These are phyloP conservation scores for Picocystis salinarum DNA, from an alignment of 139 green algal species.

Conservation along the genomic window DNA sequence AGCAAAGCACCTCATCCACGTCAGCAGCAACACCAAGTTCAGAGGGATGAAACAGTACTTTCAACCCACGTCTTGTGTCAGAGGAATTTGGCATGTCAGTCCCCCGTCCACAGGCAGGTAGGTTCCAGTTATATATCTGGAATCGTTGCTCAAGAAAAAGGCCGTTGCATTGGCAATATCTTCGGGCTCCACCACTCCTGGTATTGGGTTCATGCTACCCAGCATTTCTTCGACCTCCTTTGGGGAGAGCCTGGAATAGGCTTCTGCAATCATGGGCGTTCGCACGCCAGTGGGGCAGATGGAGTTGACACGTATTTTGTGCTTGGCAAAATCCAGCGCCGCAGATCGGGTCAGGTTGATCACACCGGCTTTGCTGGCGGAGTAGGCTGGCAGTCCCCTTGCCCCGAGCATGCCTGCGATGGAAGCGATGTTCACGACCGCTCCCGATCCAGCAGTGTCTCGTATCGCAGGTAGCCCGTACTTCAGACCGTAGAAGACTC, in stretches of 20 bases:
- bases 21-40: no score
- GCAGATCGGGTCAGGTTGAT: conserved; percentile 12
- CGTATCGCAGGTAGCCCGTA: conserved; percentile 11
- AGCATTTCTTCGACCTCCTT: conserved; percentile 7
- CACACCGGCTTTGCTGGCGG: conserved; percentile 13
- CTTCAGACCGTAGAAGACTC: conserved; percentile 15
- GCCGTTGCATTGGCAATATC: conserved; percentile 16
- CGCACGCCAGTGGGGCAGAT: conserved; percentile 12
- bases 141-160: conserved; percentile 15
- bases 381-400: conserved; percentile 15
- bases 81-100: no score
- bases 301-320: conserved; percentile 16
- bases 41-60: no score
- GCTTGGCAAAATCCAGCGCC: conserved; percentile 7
- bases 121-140: conserved; percentile 12
- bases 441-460: conserved; percentile 4
- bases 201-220: conserved; percentile 8
- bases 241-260: conserved; percentile 9
- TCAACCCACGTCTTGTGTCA: no score
- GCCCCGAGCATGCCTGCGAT: no score
- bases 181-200: conserved; percentile 7
- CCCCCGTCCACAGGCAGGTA: conserved; percentile 14
- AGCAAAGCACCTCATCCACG: no score
- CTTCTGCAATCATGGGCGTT: conserved; percentile 7
- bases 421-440: conserved; percentile 13